These are phyloP conservation scores for Neonectria punicea DNA, from an alignment of 2,329 filamentous ascomycete genomes.

Conservation along the genomic window DNA sequence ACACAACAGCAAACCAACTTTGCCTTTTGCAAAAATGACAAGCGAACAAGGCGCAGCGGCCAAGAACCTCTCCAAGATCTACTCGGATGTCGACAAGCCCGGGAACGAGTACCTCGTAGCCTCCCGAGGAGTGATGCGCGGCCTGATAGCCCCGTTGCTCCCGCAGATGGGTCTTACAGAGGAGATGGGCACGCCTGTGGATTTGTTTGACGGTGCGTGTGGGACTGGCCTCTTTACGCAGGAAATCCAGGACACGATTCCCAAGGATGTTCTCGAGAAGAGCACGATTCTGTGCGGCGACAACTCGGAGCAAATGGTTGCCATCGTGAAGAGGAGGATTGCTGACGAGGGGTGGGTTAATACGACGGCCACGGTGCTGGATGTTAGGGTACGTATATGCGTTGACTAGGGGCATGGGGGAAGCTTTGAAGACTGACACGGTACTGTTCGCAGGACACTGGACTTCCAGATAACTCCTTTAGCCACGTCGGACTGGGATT, in stretches of 20 bases:
- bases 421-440: constrained; percentile 4
- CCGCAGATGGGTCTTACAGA: constrained; percentile 40
- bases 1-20: not conserved
- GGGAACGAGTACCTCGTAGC: constrained; percentile 4
- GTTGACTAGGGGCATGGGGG: too few relatives aligned
- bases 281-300: constrained; percentile 64
- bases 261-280: constrained; percentile 49
- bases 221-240: constrained; percentile 62
- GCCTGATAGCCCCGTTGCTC: constrained; percentile 35
- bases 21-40: constrained; percentile 22
- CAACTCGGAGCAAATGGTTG: constrained; percentile 55
- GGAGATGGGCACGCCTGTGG: constrained; percentile 44
- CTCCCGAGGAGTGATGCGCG: constrained; percentile 32
- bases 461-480: constrained; percentile 51
- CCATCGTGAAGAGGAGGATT: constrained; percentile 52
- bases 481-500: constrained; percentile 59
- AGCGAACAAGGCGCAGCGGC: constrained; percentile 10
- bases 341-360: constrained; percentile 58
- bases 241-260: constrained; percentile 53
- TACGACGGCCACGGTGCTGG: constrained; percentile 52
- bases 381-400: too few relatives aligned
- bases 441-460: constrained; percentile 48
- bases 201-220: constrained; percentile 64
- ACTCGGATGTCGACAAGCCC: constrained; percentile 23
- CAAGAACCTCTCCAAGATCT: constrained; percentile 31